phyloP scores from a whole-genome alignment of 257 asterid genomes.

The Solanum appendiculatum region DNA sequence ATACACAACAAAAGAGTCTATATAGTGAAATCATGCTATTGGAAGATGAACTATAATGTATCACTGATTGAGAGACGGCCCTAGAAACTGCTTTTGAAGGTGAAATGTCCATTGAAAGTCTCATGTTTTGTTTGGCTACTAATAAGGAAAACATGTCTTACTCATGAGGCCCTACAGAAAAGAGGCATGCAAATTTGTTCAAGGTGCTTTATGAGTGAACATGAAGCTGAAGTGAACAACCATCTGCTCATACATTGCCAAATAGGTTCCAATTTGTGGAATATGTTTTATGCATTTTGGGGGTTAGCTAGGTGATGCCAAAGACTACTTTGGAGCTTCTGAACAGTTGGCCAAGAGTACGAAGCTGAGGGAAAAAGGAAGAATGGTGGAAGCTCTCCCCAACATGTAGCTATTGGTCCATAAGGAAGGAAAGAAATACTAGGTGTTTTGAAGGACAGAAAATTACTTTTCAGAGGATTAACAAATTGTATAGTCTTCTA shows the following conservation, averaged over 20 bases:
- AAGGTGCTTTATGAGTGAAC: background rate
- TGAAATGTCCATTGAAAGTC: background rate
- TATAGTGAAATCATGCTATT: background rate
- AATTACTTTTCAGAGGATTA: background rate
- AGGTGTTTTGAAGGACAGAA: background rate
- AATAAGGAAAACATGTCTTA: background rate
- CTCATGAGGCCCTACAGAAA: background rate
- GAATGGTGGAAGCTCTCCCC: background rate
- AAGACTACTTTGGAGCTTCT: background rate
- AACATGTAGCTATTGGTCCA: background rate
- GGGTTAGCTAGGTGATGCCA: background rate
- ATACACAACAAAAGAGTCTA: background rate
- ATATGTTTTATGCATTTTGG: background rate
- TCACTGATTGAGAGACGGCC: background rate
- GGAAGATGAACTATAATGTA: background rate
- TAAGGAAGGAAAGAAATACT: background rate
- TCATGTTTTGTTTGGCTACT: background rate
- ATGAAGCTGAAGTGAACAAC: background rate
- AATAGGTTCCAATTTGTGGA: background rate
- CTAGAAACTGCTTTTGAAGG: background rate
- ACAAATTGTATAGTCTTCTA: background rate
- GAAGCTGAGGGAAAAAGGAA: background rate
- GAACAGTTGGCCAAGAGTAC: background rate
- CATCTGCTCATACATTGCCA: background rate
- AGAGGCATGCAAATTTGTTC: background rate